Evolutionary conservation across 352 stramenopile species (phyloP), one percentile per base, ranked within the genome.

Genomic region (Phytophthora pisi): DNA sequence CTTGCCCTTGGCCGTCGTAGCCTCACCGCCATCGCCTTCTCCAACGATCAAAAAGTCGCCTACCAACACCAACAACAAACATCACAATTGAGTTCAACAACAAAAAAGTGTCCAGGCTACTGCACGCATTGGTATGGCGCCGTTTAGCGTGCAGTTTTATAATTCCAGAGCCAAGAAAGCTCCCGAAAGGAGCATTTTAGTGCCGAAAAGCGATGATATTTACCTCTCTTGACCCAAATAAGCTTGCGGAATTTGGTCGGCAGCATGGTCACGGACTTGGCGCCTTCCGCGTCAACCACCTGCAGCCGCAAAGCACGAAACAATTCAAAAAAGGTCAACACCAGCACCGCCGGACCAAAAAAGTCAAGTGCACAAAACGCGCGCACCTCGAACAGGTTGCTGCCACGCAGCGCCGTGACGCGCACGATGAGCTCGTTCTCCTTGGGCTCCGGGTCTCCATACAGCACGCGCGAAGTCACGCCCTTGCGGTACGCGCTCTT

Each of bases 211-310:
- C 2, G 7, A 18, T 13, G 49, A 54, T 26, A 26, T 45, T 23
- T 49, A 89, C 82, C 84, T 53, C 97, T 86, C 80, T 99, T 99
- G 51, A 99, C 93, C 97, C 97, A 99, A 51, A 99, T 98, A 28
- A 99, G 86, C 82, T 99, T 99, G 64, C 95, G 91, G 78, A 99
- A 99, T 70, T 98, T 98, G 42, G 97, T 99, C 16, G 97, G 97
- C 64, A 99, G 82, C 76, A 99, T 98, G 26, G 97, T 98, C 57
- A 99, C 75, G 8, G 81, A 72, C 53, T 75, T 84, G 23, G 66
- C 57, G 51, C 86, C 90, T 36, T 83, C 65, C 1, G 76, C 74
- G 46, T 93, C 78, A 60, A 84, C 72, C 28, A 96, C 81, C 86
- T 95, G 26, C 47, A 47, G 43, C 38, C 5, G 16, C 28, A 53